Evolutionary conservation across 2,329 filamentous ascomycete genomes (phyloP).

Genomic region (Drechslerella coelobrocha): DNA sequence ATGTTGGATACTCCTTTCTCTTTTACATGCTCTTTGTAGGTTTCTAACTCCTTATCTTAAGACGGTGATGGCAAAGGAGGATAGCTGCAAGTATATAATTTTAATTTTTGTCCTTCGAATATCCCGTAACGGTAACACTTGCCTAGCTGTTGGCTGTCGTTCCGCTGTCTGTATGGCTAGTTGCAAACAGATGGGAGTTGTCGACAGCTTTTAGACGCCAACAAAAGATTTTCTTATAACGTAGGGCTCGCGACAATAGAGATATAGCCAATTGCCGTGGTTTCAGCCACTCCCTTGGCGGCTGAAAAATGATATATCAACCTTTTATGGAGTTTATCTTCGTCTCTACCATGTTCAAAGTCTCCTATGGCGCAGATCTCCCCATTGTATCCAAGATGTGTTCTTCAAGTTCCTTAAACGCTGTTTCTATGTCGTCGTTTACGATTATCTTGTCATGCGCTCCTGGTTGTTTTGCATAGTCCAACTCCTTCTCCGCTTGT

Average conservation of each 20-base stretch:
- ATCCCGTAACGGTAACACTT: slow-evolving; percentile 52
- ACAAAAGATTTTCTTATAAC: too few relatives aligned
- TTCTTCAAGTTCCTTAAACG: slow-evolving; percentile 63
- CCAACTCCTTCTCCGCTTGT: slow-evolving; percentile 77
- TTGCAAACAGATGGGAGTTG: neutral
- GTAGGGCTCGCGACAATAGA: too few relatives aligned
- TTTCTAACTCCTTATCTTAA: slow-evolving; percentile 21
- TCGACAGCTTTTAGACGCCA: too few relatives aligned
- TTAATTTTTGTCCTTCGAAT: slow-evolving; percentile 55
- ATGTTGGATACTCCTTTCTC: slow-evolving; percentile 4
- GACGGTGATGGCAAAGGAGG: slow-evolving; percentile 21
- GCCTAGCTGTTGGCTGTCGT: slow-evolving; percentile 54
- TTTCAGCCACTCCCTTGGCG: too few relatives aligned
- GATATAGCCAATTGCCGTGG: too few relatives aligned
- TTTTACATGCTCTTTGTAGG: slow-evolving; percentile 13
- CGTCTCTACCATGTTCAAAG: too few relatives aligned
- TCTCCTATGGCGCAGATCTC: neutral
- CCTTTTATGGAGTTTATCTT: too few relatives aligned
- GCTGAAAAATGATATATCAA: too few relatives aligned
- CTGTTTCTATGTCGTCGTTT: slow-evolving; percentile 69
- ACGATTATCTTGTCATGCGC: slow-evolving; percentile 71
- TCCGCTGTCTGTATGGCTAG: slow-evolving; percentile 22
- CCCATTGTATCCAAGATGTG: slow-evolving; percentile 59
- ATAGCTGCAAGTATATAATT: slow-evolving; percentile 51
- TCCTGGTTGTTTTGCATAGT: slow-evolving; percentile 72